These are phyloP conservation scores for Cucurbitaria berberidis DNA, from an alignment of 2,329 filamentous ascomycete species.

Conservation along the genomic window DNA sequence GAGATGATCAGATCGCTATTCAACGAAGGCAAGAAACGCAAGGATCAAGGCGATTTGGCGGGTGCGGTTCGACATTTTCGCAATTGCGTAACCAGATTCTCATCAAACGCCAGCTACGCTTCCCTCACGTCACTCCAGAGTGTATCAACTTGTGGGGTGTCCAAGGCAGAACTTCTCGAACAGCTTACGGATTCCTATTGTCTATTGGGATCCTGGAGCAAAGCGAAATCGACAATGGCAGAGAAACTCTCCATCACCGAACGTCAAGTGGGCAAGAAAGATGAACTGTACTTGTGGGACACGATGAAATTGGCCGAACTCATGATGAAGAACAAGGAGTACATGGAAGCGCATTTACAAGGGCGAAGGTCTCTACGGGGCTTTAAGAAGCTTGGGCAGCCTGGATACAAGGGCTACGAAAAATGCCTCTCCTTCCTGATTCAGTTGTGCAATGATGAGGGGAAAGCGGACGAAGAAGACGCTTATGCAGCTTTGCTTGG, in stretches of 20 bases:
- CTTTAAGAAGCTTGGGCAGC: slow-evolving; percentile 22
- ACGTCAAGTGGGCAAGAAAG: slow-evolving; percentile 22
- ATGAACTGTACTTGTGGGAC: slow-evolving; percentile 21
- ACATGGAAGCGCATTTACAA: slow-evolving; percentile 26
- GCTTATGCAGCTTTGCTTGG: slow-evolving; percentile 23
- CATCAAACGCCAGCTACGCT: slow-evolving; percentile 11
- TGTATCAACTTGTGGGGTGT: slow-evolving; percentile 9
- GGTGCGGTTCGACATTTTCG: slow-evolving; percentile 20
- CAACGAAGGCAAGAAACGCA: slow-evolving; percentile 18
- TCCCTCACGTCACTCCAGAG: slow-evolving; percentile 12
- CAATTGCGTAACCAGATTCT: slow-evolving; percentile 23
- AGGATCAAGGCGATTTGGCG: slow-evolving; percentile 17
- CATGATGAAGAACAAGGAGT: slow-evolving; percentile 24
- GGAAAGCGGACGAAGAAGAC: slow-evolving; percentile 27
- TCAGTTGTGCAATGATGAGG: slow-evolving; percentile 19
- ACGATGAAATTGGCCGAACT: slow-evolving; percentile 19
- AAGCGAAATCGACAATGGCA: slow-evolving; percentile 22
- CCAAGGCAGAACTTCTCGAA: slow-evolving; percentile 18
- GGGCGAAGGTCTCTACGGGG: slow-evolving; percentile 24
- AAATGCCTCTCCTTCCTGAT: slow-evolving; percentile 19
- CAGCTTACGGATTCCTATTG: slow-evolving; percentile 19
- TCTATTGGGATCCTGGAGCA: slow-evolving; percentile 12
- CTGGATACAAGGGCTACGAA: slow-evolving; percentile 18
- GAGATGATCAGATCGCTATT: slow-evolving; percentile 26
- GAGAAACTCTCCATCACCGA: slow-evolving; percentile 28